These are phyloP conservation scores for Leishmania amazonensis DNA, from an alignment of 208 protist species.

Conservation along the genomic window DNA sequence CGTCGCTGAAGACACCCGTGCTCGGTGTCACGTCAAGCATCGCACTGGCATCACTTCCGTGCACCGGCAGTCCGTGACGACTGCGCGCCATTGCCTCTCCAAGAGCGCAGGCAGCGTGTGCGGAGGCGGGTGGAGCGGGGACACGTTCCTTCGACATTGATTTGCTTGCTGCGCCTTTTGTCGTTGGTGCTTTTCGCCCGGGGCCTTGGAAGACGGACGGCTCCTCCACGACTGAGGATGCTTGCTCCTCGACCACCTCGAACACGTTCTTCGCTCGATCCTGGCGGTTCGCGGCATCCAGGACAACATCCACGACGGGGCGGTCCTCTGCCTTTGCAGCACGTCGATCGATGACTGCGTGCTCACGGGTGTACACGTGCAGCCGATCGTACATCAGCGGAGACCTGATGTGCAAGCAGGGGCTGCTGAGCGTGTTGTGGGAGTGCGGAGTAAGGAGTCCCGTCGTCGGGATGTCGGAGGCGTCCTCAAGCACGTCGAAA, in stretches of 20 bases:
- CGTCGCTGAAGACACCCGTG: conserved; percentile 7
- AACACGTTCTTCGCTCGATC: conserved; percentile 27
- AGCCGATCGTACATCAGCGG: conserved; percentile 25
- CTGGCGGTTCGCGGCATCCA: conserved; percentile 14
- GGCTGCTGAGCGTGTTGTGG: not conserved
- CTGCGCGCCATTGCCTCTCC: not conserved
- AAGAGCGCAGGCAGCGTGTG: not conserved
- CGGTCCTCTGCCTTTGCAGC: conserved; percentile 27
- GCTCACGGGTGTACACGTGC: conserved; percentile 20
- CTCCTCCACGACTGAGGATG: conserved; percentile 8
- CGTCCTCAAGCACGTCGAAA: conserved; percentile 21
- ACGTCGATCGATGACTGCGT: conserved; percentile 11
- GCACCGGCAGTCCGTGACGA: conserved; percentile 1
- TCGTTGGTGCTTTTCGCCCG: not conserved
- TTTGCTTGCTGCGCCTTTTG: too few species aligned
- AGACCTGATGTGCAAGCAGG: not conserved
- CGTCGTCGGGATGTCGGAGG: conserved; percentile 18
- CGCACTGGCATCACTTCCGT: not conserved
- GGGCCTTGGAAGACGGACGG: conserved; percentile 19
- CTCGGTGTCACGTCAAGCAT: not conserved
- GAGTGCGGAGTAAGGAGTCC: not conserved
- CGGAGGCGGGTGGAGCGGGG: conserved; percentile 1
- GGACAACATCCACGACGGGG: conserved; percentile 28
- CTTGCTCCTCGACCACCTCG: conserved; percentile 21
- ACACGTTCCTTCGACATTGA: not conserved